Evolutionary conservation across 2,329 filamentous ascomycete species (phyloP), one percentile per base, ranked within the genome.

Genomic region (Monosporascus sp.): DNA sequence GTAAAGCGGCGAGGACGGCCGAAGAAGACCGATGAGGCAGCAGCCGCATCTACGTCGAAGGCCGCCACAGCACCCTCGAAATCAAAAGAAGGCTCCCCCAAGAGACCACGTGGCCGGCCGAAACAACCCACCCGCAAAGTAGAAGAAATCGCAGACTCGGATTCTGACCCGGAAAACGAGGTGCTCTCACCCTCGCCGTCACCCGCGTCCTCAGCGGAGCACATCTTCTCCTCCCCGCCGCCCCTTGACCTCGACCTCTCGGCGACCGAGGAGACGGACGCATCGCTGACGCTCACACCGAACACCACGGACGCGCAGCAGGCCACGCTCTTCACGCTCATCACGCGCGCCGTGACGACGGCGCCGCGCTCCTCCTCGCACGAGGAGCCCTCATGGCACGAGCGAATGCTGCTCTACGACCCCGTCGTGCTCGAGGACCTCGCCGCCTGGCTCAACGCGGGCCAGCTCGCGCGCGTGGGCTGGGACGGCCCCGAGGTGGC

Each of bases 381-480:
- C 1, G 58, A 59, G 7, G 67, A 78, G 2, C 84, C 83, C 16
- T 91, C 83, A 2, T 97, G 92, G 89, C 79, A 95, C 62, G 91
- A 97, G 70, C 95, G 91, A 72, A 97, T 99, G 47, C 76, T 97
- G 6, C 82, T 97, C 67, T 97, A 95, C 67, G 92, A 97, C 63
- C 91, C 93, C 0, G 87, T 99, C 44, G 79, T 94, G 1, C 71
- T 97, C 0, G 93, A 97, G 70, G 91, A 97, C 59, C 74, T 99
- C 16, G 81, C 92, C 0, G 72, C 75, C 0, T 97, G 91, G 88
- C 72, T 97, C 17, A 97, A 96, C 61, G 79, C 79, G 3, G 87
- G 87, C 14, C 82, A 84, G 24, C 71, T 92, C 45, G 78, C 77
- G 14, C 74, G 76, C 3, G 79, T 84, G 0, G 84, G 84, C 0